Evolutionary conservation across 192 early-diverging fungal genomes (phyloP), one percentile per base, ranked within the genome.

Genomic region (Coemansia sp.): DNA sequence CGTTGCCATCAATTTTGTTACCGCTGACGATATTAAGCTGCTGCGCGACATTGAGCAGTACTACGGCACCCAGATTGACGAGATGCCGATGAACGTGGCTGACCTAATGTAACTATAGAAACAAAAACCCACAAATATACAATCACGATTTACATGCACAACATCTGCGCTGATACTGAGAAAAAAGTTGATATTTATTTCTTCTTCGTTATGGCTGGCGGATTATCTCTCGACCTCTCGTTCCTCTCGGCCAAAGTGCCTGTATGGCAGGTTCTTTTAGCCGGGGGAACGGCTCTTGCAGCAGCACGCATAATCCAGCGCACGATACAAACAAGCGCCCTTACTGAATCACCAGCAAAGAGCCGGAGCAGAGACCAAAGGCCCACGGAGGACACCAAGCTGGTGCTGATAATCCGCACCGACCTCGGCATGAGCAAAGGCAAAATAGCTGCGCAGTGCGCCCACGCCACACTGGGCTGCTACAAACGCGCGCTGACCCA

Each of bases 1-100:
- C 85, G 95, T 99, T 53, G 95, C 95, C 12, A 96, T 97, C 74
- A 97, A 97, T 80, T 97, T 98, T 90, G 95, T 96, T 34, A 95
- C 88, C n/a, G 84, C 86, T 60, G 95, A 98, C 18, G 97, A 98
- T 68, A 79, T 93, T 57, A 88, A 87, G 68, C 91, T 96, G 58
- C 82, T 98, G 19, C 86, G 95, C 34, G 97, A 99, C 67, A 97
- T 99, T 63, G 97, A 99, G 80, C 92, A 95, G 78, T 99, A 92
- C 83, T 99, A 99, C 76, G 63, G 70, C 21, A 80, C 76, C 0
- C 76, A 80, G 67, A 80, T 80, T 57, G 76, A 80, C 63, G 76
- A 80, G 62, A 80, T 80, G 76, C 76, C 76, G 0, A 63, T 80
- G 62, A 80, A 80, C 54, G 48, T 77, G 3, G 63, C 68, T 11